Evolutionary conservation across 1,284 basidiomycete species (phyloP).

Genomic region (Hemileia vastatrix): DNA sequence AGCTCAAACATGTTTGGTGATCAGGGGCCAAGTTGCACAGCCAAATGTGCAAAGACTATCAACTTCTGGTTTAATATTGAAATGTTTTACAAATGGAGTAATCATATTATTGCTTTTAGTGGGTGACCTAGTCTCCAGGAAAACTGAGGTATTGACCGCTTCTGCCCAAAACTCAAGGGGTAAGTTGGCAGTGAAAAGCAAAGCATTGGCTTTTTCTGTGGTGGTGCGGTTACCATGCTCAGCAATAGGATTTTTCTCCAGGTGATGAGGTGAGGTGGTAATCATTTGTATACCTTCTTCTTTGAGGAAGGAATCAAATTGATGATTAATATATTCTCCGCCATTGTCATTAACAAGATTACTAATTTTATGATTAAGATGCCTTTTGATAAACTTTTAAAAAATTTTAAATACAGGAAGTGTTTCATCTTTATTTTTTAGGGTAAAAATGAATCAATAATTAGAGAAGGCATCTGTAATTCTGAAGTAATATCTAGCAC

Average conservation of each 20-base stretch:
- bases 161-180: background rate
- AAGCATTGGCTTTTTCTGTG: background rate
- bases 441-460: conserved; percentile 1
- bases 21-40: too few species aligned
- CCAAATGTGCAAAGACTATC: background rate
- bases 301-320: background rate
- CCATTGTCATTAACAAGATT: conserved; percentile 15
- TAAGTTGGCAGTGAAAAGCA: background rate
- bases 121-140: background rate
- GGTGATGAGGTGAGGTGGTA: background rate
- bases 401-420: too few species aligned
- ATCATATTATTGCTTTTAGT: background rate
- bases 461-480: background rate
- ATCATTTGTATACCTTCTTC: background rate
- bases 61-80: background rate
- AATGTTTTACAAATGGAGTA: background rate
- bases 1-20: too few species aligned
- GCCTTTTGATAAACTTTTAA: too few species aligned
- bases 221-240: background rate
- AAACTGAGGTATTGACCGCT: background rate
- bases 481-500: conserved; percentile 2
- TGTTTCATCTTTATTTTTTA: background rate
- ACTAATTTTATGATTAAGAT: too few species aligned
- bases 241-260: conserved; percentile 7
- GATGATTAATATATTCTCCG: background rate